Percentiles rank a stretch among this genome's conserved stretches.
phyloP scores from a whole-genome alignment of 1,284 basidiomycete genomes.

The Puccinia coronata region DNA sequence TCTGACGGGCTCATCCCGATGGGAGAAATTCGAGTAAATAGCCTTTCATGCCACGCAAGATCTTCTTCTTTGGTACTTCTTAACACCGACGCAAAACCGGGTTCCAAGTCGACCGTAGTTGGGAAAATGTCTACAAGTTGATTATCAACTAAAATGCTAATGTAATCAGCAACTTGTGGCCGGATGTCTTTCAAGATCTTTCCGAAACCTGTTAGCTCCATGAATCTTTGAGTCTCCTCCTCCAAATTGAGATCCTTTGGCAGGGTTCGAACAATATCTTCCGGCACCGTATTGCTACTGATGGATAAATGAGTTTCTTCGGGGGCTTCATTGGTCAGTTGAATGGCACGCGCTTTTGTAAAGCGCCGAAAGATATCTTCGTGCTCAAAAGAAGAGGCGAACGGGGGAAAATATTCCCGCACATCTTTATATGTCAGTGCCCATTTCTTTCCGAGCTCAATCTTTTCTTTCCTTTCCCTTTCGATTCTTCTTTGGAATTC shows the following conservation, averaged over 20 bases:
- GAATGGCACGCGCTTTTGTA: neutral
- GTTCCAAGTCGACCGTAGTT: neutral
- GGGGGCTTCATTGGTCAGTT: neutral
- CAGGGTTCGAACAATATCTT: neutral
- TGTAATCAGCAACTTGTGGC: neutral
- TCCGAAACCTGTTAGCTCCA: neutral
- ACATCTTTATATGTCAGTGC: neutral
- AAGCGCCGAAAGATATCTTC: neutral
- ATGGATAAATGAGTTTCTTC: neutral
- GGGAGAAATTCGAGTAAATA: neutral
- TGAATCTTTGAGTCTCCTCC: neutral
- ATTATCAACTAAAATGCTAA: neutral
- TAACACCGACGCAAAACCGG: neutral
- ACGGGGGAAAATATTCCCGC: neutral
- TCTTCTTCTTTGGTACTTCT: neutral
- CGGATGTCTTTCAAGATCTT: neutral
- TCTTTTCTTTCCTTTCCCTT: neutral
- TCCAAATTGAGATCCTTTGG: slow-evolving; percentile 9
- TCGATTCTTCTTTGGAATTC: neutral
- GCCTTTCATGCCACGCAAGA: neutral
- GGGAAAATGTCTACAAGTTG: neutral
- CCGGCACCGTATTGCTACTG: no score
- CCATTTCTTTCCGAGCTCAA: neutral
- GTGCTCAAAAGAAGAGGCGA: no score
- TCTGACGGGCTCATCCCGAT: neutral